Evolutionary conservation across 495 filamentous ascomycete genomes (phyloP), one percentile per base, ranked within the genome.

Genomic region (Talaromyces wortmannii): DNA sequence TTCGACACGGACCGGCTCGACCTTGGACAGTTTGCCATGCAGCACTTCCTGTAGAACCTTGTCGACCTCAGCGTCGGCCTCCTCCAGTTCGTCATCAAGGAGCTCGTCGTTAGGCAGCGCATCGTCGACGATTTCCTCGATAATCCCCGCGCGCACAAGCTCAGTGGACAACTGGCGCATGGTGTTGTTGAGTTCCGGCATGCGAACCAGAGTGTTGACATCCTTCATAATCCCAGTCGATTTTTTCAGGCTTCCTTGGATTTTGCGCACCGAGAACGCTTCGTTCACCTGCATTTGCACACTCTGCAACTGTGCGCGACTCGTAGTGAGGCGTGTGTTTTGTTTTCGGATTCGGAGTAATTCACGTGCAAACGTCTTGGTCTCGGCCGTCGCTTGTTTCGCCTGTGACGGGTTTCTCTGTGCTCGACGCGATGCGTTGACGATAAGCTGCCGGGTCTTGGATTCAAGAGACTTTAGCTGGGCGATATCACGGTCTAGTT

Each of bases 231-330:
- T 91, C 15, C 88, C 88, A 11, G 92, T 92, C 55, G 82, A 87
- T 48, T 88, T 89, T 52, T 84, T 78, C 59, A 98, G 89, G 66
- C 84, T 90, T 44, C 95, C 95, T 76, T 97, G 92, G 60, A 97
- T 97, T 78, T 95, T 96, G 59, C 92, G 85, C 63, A 96, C 85
- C 5, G 90, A 89, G 65, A 97, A 98, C 2, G 95, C 92, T 72
- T 97, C 92, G 63, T 89, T 90, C 58, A 98, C 95, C 70, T 97
- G 95, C 95, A 97, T 96, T 61, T 91, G 85, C 53, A 98, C 95
- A 66, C 86, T 91, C 71, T 88, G 85, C 15, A 98, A 81, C 73
- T 97, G 94, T 6, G 94, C 95, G 63, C 92, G 92, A 57, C 83
- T 86, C 2, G 95, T 97, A 33, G 81, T 74, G 16, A 98, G 77